Evolutionary conservation across 2,329 filamentous ascomycete species (phyloP), one percentile per base, ranked within the genome.

Genomic region (Ceratocystis harringtonii): DNA sequence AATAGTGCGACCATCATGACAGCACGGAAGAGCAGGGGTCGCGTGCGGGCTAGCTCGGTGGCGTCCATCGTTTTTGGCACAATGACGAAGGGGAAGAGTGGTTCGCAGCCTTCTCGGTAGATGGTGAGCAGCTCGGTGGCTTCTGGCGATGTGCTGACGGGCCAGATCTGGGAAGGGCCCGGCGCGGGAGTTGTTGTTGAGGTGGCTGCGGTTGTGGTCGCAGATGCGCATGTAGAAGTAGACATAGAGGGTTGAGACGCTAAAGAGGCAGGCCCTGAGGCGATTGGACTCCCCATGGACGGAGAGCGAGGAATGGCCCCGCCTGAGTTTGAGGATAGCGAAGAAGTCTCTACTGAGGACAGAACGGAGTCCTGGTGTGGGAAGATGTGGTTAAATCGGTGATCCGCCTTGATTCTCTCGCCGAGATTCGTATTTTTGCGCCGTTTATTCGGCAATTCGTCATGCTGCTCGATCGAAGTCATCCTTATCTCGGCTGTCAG

Each of bases 11-110:
- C 74, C 71, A 81, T 75, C 76, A 81, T 80, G 68, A 78, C 70
- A 3, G 75, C 77, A 69, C 79, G 80, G 78, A 79, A 82, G 50
- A 81, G 68, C 50, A 78, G 77, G 25, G 79, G 79, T 5, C 75
- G 71, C 67, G 74, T 67, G 30, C 70, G 69, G 30, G 73, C 73
- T 57, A 81, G 71, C 68, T 76, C 71, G 1, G 70, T 69, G 1
- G 77, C 73, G 2, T 70, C 71, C 69, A 78, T 69, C 57, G 73
- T 68, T 28, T 69, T 68, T 0, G 78, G 75, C 3, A 80, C 71
- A 15, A 77, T 68, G 7, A 79, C 76, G 67, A 81, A 81, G 7
- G 79, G 79, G 63, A 78, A 77, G 7, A 79, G 69, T 0, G 71
- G 71, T 41, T 71, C 71, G 64, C 76, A 71, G 22, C 72, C 64